Evolutionary conservation across 2,329 filamentous ascomycete species (phyloP).

Genomic region (Metarhizium brunneum): DNA sequence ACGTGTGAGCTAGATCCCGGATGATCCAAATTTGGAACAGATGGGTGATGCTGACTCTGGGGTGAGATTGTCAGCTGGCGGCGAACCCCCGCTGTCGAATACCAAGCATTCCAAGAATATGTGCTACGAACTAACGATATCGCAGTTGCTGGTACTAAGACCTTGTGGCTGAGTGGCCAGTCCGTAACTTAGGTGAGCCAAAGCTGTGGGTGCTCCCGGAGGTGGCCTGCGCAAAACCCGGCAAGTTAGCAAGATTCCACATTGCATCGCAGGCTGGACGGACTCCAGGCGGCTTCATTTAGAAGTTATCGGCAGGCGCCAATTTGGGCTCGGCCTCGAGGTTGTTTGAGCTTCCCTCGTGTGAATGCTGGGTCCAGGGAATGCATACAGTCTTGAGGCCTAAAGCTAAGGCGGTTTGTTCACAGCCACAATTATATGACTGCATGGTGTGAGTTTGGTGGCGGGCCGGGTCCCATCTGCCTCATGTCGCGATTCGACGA

Average conservation of each 20-base stretch:
- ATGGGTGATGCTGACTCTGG: not conserved
- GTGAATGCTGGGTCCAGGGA: not conserved
- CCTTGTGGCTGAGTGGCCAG: too few species aligned
- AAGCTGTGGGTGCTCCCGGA: too few species aligned
- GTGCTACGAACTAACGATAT: too few species aligned
- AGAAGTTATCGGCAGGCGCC: too few species aligned
- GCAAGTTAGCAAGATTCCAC: not conserved
- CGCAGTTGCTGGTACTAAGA: too few species aligned
- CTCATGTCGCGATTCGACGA: too few species aligned
- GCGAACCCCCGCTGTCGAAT: conserved; percentile 2
- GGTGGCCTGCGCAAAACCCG: too few species aligned
- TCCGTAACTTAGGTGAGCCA: too few species aligned
- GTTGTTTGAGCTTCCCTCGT: not conserved
- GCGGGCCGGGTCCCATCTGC: not conserved
- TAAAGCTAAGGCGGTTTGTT: not conserved
- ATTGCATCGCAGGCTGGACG: not conserved
- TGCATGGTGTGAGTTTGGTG: not conserved
- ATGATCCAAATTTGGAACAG: not conserved
- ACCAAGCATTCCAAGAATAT: too few species aligned
- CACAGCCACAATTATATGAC: too few species aligned
- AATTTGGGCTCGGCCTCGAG: not conserved
- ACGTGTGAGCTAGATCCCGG: not conserved
- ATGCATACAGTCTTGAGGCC: not conserved
- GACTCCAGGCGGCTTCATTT: not conserved
- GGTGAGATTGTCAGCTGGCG: not conserved